These are phyloP conservation scores for Chlorella vulgaris DNA, from an alignment of 139 green algal species.

Conservation along the genomic window DNA sequence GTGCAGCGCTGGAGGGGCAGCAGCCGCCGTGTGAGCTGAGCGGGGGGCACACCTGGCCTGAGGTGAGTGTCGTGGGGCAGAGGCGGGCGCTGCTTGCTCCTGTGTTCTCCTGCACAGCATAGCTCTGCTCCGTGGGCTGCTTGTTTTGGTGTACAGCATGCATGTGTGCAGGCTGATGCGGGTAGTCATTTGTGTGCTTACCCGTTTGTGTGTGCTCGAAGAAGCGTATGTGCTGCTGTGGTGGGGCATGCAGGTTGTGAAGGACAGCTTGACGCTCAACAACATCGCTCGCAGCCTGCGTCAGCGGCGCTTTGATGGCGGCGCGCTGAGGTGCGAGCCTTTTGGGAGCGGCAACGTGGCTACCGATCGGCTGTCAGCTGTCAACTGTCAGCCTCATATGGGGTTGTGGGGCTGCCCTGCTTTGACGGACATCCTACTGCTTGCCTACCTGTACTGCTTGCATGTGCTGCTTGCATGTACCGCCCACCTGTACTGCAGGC, in stretches of 20 bases:
- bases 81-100: no score
- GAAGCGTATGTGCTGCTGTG: no score
- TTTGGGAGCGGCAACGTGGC: neutral
- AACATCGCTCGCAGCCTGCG: conserved; percentile 66
- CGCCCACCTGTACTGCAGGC: conserved; percentile 8
- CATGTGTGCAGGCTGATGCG: no score
- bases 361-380: no score
- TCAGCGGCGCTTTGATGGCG: conserved; percentile 50
- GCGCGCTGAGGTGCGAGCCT: conserved; percentile 56
- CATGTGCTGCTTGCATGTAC: neutral
- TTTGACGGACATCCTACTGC: neutral
- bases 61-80: conserved; percentile 46
- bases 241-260: conserved; percentile 71
- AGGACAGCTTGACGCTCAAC: conserved; percentile 73
- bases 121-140: no score
- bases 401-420: neutral
- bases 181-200: no score
- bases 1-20: conserved; percentile 19
- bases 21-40: conserved; percentile 50
- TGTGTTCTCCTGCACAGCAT: no score
- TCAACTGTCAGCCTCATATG: no score
- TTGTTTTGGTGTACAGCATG: no score
- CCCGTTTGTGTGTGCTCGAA: no score
- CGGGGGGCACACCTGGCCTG: conserved; percentile 61
- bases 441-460: neutral